Conservation (phyloP, 2,329 filamentous ascomycete species). For the Scorias spongiosa region DNA sequence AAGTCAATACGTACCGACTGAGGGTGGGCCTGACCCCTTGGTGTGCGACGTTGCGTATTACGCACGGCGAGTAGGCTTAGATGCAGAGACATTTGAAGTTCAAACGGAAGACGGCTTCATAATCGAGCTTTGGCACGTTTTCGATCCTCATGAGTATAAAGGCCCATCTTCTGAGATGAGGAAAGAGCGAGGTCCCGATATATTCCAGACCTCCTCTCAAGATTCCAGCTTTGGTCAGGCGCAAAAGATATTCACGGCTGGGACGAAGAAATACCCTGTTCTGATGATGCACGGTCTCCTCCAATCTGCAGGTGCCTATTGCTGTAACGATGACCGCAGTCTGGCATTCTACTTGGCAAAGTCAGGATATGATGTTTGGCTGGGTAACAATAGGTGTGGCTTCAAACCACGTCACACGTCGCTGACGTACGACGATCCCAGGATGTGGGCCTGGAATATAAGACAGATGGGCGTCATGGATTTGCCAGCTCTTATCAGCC, state of each 20-base stretch:
- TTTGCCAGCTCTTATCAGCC: slow-evolving; percentile 62
- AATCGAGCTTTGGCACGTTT: slow-evolving; percentile 78
- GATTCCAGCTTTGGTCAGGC: slow-evolving; percentile 17
- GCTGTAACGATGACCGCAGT: slow-evolving; percentile 76
- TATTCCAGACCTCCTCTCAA: slow-evolving; percentile 33
- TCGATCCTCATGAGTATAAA: slow-evolving; percentile 59
- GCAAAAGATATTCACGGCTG: slow-evolving; percentile 20
- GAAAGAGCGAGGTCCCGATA: slow-evolving; percentile 41
- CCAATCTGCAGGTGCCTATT: slow-evolving; percentile 78
- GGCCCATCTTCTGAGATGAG: slow-evolving; percentile 36
- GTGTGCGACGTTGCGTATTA: slow-evolving; percentile 74
- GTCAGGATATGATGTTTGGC: slow-evolving; percentile 85
- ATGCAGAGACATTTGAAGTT: slow-evolving; percentile 68
- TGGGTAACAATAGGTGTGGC: slow-evolving; percentile 86
- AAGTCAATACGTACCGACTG: slow-evolving; percentile 54
- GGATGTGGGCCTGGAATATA: slow-evolving; percentile 97
- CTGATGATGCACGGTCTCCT: slow-evolving; percentile 78
- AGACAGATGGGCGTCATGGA: slow-evolving; percentile 86
- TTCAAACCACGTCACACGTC: slow-evolving; percentile 62
- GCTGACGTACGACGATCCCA: slow-evolving; percentile 58
- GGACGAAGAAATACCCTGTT: slow-evolving; percentile 56
- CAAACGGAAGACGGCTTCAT: slow-evolving; percentile 92
- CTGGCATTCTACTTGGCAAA: slow-evolving; percentile 88
- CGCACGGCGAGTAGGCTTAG: slow-evolving; percentile 70
- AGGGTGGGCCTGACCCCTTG: slow-evolving; percentile 66